Percentiles rank a stretch among this genome's conserved stretches.
phyloP scores from a whole-genome alignment of 306 rosid species.

The Quercus parvula region DNA sequence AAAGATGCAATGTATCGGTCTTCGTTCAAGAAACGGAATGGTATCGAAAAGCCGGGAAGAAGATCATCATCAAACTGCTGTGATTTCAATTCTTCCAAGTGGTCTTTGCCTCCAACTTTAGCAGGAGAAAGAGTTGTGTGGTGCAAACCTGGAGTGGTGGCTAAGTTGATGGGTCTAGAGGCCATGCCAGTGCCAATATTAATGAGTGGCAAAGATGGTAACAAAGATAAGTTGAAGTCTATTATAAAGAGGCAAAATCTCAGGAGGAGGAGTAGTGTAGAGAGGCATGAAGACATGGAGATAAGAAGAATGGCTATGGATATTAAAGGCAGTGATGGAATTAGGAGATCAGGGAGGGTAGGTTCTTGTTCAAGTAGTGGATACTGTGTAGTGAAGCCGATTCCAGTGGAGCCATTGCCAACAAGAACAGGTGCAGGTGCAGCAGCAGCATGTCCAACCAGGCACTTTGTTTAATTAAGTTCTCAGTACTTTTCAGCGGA shows the following conservation, averaged over 20 bases:
- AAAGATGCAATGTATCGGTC: conserved; percentile 88
- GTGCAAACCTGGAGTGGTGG: conserved; percentile 90
- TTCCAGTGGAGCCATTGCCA: neutral
- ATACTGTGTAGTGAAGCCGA: conserved; percentile 42
- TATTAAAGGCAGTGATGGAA: conserved; percentile 11
- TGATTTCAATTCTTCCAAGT: conserved; percentile 2
- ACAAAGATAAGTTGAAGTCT: conserved; percentile 27
- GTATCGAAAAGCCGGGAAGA: conserved; percentile 18
- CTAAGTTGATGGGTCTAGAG: conserved; percentile 89
- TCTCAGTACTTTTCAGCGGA: neutral
- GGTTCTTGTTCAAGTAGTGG: conserved; percentile 38
- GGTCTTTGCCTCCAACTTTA: conserved; percentile 43
- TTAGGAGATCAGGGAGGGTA: conserved; percentile 20
- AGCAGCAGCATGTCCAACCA: neutral
- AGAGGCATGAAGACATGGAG: conserved; percentile 43
- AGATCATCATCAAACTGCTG: conserved; percentile 12
- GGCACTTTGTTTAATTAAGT: neutral
- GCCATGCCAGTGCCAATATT: conserved; percentile 59
- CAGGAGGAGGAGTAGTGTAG: conserved; percentile 28
- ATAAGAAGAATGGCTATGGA: conserved; percentile 28
- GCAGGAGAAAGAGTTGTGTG: conserved; percentile 82
- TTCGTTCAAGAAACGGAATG: conserved; percentile 47
- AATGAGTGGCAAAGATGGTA: conserved; percentile 18
- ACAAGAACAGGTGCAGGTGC: neutral
- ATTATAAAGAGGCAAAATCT: conserved; percentile 36